These are phyloP conservation scores for Podaxis carcinomalis DNA, from an alignment of 768 basidiomycete species.

Conservation along the genomic window DNA sequence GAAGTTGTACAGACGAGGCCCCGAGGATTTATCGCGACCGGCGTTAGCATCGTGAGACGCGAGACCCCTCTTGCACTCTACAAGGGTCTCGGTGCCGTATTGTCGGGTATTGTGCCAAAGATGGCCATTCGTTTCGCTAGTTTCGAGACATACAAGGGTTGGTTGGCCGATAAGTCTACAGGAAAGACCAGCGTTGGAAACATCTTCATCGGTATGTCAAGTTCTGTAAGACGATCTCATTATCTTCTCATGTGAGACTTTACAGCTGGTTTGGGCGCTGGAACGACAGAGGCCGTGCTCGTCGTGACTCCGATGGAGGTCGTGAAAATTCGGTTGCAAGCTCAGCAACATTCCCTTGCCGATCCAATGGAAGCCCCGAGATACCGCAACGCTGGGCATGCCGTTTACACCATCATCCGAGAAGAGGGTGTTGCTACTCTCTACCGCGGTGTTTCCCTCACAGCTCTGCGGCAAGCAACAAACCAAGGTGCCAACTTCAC, in stretches of 20 bases:
- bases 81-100: constrained; percentile 96
- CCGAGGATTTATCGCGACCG: constrained; percentile 90
- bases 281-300: constrained; percentile 89
- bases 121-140: constrained; percentile 99
- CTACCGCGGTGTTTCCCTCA: constrained; percentile 91
- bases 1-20: constrained; percentile 69
- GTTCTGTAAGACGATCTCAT: not conserved
- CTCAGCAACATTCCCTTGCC: constrained; percentile 94
- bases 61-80: constrained; percentile 96
- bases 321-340: constrained; percentile 96
- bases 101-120: constrained; percentile 97
- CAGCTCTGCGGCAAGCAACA: constrained; percentile 93
- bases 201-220: constrained; percentile 78
- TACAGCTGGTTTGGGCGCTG: constrained; percentile 89
- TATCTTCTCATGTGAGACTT: not conserved
- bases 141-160: constrained; percentile 91
- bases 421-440: constrained; percentile 86
- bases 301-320: constrained; percentile 99
- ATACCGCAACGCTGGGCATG: constrained; percentile 96
- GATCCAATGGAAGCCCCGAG: constrained; percentile 92
- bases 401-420: constrained; percentile 87
- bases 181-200: constrained; percentile 75
- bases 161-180: constrained; percentile 69
- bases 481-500: constrained; percentile 99
- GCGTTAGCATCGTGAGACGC: constrained; percentile 76